These are phyloP conservation scores for Phytophthora fragariaefolia DNA, from an alignment of 352 stramenopile genomes.

Conservation along the genomic window DNA sequence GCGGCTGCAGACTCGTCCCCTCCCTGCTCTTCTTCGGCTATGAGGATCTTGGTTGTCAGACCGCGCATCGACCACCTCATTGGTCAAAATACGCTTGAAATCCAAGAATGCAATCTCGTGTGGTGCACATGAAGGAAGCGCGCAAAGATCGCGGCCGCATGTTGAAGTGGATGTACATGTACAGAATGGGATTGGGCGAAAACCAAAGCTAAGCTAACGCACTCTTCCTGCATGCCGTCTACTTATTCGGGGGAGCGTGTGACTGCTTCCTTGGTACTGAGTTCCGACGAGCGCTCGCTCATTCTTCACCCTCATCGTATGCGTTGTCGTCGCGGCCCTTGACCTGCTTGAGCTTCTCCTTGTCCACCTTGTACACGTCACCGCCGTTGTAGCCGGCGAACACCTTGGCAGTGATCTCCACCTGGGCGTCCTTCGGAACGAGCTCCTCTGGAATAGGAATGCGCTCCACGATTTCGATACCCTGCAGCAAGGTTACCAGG, in stretches of 20 bases:
- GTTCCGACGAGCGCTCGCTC: constrained; percentile 5
- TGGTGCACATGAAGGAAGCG: too few relatives aligned
- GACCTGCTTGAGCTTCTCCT: constrained; percentile 93
- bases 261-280: constrained; percentile 27
- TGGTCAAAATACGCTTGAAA: too few relatives aligned
- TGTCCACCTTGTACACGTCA: constrained; percentile 93
- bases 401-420: constrained; percentile 99
- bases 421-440: constrained; percentile 97
- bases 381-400: constrained; percentile 90
- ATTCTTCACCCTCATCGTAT: constrained; percentile 56
- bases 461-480: constrained; percentile 99
- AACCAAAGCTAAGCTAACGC: background rate
- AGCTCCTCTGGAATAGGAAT: constrained; percentile 98
- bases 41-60: constrained; percentile 38
- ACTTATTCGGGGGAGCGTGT: constrained; percentile 5
- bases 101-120: too few relatives aligned
- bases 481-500: constrained; percentile 40
- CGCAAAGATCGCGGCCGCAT: too few relatives aligned
- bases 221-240: background rate
- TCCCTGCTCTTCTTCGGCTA: background rate
- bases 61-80: too few relatives aligned
- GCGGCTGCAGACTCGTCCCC: background rate
- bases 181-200: background rate
- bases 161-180: constrained; percentile 2
- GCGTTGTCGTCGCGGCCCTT: constrained; percentile 88